Percentiles rank a stretch among this genome's conserved stretches.
These are phyloP conservation scores for Calcarisporium arbuscula DNA, from an alignment of 2,329 filamentous ascomycete genomes.

Conservation along the genomic window DNA sequence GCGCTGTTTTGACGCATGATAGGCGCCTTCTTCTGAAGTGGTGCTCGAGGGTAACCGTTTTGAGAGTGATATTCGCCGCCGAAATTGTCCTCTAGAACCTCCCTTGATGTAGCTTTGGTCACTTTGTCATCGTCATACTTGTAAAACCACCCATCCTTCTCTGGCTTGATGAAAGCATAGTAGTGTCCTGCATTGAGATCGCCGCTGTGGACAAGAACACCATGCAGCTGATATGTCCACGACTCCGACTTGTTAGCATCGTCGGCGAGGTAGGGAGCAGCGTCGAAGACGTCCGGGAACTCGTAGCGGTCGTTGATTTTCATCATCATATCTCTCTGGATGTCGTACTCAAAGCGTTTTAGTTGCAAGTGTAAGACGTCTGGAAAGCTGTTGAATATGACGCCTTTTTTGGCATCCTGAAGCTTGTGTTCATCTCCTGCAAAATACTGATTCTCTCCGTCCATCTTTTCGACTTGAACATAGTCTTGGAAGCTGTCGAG, in stretches of 20 bases:
- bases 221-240: conserved; percentile 88
- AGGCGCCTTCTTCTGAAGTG: conserved; percentile 49
- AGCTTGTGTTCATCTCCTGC: conserved; percentile 84
- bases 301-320: conserved; percentile 95
- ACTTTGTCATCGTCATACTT: conserved; percentile 97
- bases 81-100: conserved; percentile 94
- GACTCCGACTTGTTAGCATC: conserved; percentile 82
- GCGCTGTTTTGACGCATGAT: conserved; percentile 71
- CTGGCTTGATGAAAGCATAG: conserved; percentile 92
- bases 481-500: conserved; percentile 96
- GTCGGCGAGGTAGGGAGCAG: conserved; percentile 78
- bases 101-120: conserved; percentile 83
- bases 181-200: conserved; percentile 97
- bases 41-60: conserved; percentile 38
- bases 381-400: conserved; percentile 93
- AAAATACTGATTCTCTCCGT: conserved; percentile 97
- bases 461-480: conserved; percentile 91
- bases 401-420: conserved; percentile 95
- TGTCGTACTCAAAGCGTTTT: conserved; percentile 97
- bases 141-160: conserved; percentile 91
- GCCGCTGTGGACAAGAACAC: conserved; percentile 92
- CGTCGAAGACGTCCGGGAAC: conserved; percentile 78
- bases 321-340: conserved; percentile 95
- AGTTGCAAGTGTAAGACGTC: conserved; percentile 91
- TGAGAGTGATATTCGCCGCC: conserved; percentile 71